These are phyloP conservation scores for Cinnamomum micranthum DNA, from an alignment of 164 flowering plant species.

Conservation along the genomic window DNA sequence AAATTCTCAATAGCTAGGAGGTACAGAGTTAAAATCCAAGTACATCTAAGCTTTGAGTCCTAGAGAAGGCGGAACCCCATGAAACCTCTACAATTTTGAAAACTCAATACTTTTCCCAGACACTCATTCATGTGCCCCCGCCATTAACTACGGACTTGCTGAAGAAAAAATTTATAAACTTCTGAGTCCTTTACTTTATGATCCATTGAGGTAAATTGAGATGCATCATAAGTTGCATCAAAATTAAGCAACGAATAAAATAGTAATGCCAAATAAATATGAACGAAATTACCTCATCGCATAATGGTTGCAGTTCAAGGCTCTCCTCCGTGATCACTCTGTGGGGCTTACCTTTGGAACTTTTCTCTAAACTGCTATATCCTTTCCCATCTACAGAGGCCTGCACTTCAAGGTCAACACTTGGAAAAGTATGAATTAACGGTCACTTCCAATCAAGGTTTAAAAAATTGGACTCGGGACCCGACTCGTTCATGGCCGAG, in stretches of 20 bases:
- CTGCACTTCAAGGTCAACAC: constrained; percentile 27
- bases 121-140: background rate
- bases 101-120: too few species aligned
- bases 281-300: constrained; percentile 40
- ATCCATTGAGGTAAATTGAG: background rate
- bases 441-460: constrained; percentile 2
- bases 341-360: constrained; percentile 15
- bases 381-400: constrained; percentile 35
- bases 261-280: background rate
- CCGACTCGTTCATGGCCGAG: too few species aligned
- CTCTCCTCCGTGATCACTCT: constrained; percentile 45
- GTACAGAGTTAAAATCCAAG: too few species aligned
- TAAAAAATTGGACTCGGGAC: too few species aligned
- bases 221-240: background rate
- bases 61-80: too few species aligned
- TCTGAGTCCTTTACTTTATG: background rate
- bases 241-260: background rate
- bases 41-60: too few species aligned
- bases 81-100: too few species aligned
- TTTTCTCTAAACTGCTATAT: constrained; percentile 16
- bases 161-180: background rate
- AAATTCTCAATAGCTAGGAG: too few species aligned
- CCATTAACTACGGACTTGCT: background rate
- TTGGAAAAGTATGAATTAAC: constrained; percentile 2
- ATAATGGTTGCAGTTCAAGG: constrained; percentile 49